Evolutionary conservation across 495 filamentous ascomycete species (phyloP).

Genomic region (Parmelia sp.): DNA sequence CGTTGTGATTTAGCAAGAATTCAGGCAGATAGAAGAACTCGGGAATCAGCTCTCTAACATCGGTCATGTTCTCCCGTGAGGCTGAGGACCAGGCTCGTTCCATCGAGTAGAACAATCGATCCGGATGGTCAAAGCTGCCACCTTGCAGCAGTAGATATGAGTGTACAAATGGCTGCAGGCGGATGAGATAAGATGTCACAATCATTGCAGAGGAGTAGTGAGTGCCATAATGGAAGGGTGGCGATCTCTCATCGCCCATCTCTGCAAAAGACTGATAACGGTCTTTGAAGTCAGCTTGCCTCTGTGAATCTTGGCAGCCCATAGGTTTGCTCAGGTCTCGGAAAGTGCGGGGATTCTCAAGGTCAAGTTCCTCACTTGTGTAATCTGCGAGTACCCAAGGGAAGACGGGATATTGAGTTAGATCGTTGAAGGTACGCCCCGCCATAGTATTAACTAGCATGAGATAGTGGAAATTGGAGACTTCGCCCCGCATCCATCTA

Average conservation of each 20-base stretch:
- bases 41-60: conserved; percentile 88
- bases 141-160: conserved; percentile 96
- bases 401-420: conserved; percentile 97
- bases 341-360: conserved; percentile 76
- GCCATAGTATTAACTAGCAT: conserved; percentile 98
- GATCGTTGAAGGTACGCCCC: conserved; percentile 92
- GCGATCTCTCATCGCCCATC: conserved; percentile 71
- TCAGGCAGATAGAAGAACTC: conserved; percentile 97
- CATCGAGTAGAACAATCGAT: conserved; percentile 90
- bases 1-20: conserved; percentile 84
- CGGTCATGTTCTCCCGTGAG: conserved; percentile 81
- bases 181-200: conserved; percentile 90
- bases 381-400: conserved; percentile 97
- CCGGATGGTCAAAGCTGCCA: conserved; percentile 92
- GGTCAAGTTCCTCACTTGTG: conserved; percentile 87
- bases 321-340: conserved; percentile 92
- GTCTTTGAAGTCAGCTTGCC: conserved; percentile 71
- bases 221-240: conserved; percentile 94
- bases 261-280: conserved; percentile 84
- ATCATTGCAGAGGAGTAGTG: conserved; percentile 99
- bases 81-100: conserved; percentile 87
- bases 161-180: conserved; percentile 90
- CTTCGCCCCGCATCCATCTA: conserved; percentile 87
- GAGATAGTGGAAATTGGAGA: conserved; percentile 97
- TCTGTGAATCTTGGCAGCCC: conserved; percentile 77